Conservation (phyloP, 495 filamentous ascomycete genomes). For the Podospora conica region DNA sequence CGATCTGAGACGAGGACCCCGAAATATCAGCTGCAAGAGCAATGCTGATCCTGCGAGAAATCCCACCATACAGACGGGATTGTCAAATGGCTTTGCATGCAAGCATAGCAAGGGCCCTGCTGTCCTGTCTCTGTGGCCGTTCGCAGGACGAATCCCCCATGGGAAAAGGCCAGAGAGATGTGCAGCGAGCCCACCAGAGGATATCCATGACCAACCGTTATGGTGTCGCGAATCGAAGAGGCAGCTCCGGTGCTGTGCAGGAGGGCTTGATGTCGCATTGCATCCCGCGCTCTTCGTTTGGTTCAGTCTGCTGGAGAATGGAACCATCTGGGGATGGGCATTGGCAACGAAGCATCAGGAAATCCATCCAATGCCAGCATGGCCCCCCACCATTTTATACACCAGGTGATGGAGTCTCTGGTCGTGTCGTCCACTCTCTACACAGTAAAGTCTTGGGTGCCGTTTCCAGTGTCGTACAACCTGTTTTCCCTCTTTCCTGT, state of each 20-base stretch:
- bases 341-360: not conserved
- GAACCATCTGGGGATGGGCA: not conserved
- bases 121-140: not conserved
- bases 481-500: not conserved
- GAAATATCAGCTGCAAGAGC: constrained; percentile 6
- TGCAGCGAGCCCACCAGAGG: not conserved
- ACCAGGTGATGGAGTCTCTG: not conserved
- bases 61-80: constrained; percentile 2
- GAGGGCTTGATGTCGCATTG: constrained; percentile 3
- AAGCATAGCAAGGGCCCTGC: not conserved
- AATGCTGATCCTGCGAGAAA: constrained; percentile 3
- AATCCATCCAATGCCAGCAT: not conserved
- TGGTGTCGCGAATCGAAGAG: constrained; percentile 7
- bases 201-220: constrained; percentile 1
- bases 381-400: not conserved
- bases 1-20: constrained; percentile 3
- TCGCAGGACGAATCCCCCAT: not conserved
- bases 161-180: not conserved
- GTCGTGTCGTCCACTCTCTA: not conserved
- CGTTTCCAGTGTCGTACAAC: not conserved
- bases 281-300: constrained; percentile 3
- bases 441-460: not conserved
- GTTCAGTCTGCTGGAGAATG: not conserved
- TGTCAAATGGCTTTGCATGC: not conserved
- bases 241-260: constrained; percentile 1